Conservation (phyloP, 2,329 filamentous ascomycete species). For the Colletotrichum tabaci region DNA sequence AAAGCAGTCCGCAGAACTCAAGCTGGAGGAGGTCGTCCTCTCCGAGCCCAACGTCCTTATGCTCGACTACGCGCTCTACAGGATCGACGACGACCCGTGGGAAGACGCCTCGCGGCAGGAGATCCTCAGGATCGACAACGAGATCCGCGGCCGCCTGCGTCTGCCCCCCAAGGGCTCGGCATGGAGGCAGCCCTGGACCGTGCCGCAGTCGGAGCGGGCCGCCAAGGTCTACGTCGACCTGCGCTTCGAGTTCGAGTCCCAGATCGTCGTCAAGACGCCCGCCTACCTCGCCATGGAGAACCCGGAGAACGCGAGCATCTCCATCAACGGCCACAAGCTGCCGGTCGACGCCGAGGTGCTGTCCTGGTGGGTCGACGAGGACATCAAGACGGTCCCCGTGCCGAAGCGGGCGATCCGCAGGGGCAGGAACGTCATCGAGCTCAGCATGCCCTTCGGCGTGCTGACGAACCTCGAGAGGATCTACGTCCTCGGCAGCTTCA, state of each 20-base stretch:
- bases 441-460: constrained; percentile 48
- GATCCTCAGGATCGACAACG: constrained; percentile 50
- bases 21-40: constrained; percentile 39
- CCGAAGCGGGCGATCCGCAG: constrained; percentile 44
- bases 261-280: constrained; percentile 32
- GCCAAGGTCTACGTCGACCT: constrained; percentile 44
- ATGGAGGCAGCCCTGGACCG: constrained; percentile 49
- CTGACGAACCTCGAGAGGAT: constrained; percentile 50
- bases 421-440: constrained; percentile 45
- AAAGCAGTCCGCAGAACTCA: constrained; percentile 3
- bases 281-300: constrained; percentile 48
- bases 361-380: constrained; percentile 52
- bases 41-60: constrained; percentile 51
- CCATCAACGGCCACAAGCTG: constrained; percentile 43
- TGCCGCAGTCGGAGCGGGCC: constrained; percentile 43
- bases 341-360: not conserved
- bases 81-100: constrained; percentile 45
- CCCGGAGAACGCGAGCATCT: constrained; percentile 44
- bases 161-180: constrained; percentile 47
- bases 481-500: constrained; percentile 50
- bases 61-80: constrained; percentile 49
- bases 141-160: constrained; percentile 45
- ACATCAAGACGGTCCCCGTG: constrained; percentile 46
- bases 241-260: constrained; percentile 47
- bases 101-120: constrained; percentile 43